These are phyloP conservation scores for Mycena olivaceomarginata DNA, from an alignment of 768 basidiomycete species.

Conservation along the genomic window DNA sequence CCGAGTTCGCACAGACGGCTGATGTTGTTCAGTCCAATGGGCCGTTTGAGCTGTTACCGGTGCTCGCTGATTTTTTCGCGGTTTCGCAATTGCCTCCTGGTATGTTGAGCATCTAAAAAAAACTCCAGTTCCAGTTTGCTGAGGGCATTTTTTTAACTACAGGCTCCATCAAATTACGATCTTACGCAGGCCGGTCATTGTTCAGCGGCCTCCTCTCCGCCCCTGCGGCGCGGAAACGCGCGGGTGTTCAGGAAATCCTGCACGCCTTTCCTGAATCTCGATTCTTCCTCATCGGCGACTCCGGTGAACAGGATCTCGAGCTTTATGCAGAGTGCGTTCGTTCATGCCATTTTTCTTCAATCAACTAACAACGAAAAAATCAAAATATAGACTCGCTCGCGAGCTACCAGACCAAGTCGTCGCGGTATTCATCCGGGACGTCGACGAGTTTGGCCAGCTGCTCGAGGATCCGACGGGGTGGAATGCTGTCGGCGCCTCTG, in stretches of 20 bases:
- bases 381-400: slow-evolving; percentile 69
- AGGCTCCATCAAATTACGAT: slow-evolving; percentile 89
- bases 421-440: slow-evolving; percentile 91
- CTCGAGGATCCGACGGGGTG: slow-evolving; percentile 82
- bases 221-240: slow-evolving; percentile 89
- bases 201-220: slow-evolving; percentile 90
- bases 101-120: slow-evolving; percentile 42
- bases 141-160: slow-evolving; percentile 9
- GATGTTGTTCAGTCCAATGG: slow-evolving; percentile 81
- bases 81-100: slow-evolving; percentile 83
- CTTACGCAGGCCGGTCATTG: slow-evolving; percentile 89
- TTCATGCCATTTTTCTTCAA: neutral
- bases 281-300: slow-evolving; percentile 94
- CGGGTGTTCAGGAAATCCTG: slow-evolving; percentile 86
- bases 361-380: neutral
- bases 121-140: neutral
- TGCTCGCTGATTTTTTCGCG: slow-evolving; percentile 85
- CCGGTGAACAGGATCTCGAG: slow-evolving; percentile 97
- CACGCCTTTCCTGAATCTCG: slow-evolving; percentile 82
- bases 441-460: slow-evolving; percentile 58
- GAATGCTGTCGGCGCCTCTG: slow-evolving; percentile 55
- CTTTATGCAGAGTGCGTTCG: slow-evolving; percentile 81
- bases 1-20: neutral
- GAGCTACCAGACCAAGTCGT: slow-evolving; percentile 83
- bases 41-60: slow-evolving; percentile 89